phyloP scores from a whole-genome alignment of 495 filamentous ascomycete genomes.

The Penicillium dipodomyicola region DNA sequence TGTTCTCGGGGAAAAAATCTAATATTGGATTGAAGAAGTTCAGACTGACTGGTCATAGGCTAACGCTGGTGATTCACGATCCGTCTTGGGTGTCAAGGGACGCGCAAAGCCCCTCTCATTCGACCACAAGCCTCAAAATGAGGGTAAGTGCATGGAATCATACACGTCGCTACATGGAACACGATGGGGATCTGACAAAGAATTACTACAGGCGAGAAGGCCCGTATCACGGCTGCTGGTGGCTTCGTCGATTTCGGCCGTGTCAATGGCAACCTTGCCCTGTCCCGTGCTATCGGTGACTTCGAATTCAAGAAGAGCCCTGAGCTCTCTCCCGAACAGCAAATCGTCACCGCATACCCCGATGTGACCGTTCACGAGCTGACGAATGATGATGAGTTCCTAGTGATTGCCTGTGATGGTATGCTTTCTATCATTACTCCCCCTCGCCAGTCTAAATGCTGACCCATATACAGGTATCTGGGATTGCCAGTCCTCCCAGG shows the following conservation, averaged over 20 bases:
- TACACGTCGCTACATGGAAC: conserved; percentile 1
- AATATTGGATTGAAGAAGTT: background rate
- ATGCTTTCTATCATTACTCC: conserved; percentile 27
- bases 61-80: conserved; percentile 94
- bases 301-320: conserved; percentile 99
- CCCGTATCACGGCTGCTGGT: conserved; percentile 89
- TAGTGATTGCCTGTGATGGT: conserved; percentile 98
- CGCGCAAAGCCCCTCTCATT: conserved; percentile 94
- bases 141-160: conserved; percentile 57
- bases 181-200: conserved; percentile 16
- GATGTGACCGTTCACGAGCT: conserved; percentile 90
- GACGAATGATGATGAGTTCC: conserved; percentile 90
- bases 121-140: conserved; percentile 98
- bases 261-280: conserved; percentile 96
- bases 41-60: conserved; percentile 54
- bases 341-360: conserved; percentile 95
- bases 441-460: background rate
- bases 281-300: conserved; percentile 96
- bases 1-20: too few relatives aligned
- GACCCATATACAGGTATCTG: conserved; percentile 72
- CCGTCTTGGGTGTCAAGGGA: conserved; percentile 91
- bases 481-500: conserved; percentile 98
- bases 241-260: conserved; percentile 98
- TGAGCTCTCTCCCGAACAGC: conserved; percentile 90
- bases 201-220: conserved; percentile 75